Conservation (phyloP, 495 filamentous ascomycete genomes). For the Thozetella sp. region DNA sequence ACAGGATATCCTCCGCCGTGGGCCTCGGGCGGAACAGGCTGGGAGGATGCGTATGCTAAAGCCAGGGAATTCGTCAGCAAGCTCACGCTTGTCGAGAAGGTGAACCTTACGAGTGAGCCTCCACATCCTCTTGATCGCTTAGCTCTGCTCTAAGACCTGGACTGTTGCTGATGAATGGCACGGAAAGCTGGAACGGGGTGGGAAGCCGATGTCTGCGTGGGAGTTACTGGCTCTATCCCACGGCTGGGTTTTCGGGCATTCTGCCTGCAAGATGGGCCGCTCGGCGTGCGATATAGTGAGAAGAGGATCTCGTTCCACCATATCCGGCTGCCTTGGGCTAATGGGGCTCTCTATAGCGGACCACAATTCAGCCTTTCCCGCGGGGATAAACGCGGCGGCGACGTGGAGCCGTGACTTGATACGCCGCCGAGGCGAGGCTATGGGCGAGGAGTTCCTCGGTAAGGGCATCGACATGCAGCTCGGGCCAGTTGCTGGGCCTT, state of each 20-base stretch:
- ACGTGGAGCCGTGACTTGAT: slow-evolving; percentile 71
- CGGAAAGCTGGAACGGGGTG: slow-evolving; percentile 66
- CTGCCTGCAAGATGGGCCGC: slow-evolving; percentile 51
- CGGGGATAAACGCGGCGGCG: slow-evolving; percentile 74
- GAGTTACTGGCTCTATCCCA: slow-evolving; percentile 62
- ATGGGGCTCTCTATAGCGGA: slow-evolving; percentile 38
- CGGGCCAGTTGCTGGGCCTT: slow-evolving; percentile 53
- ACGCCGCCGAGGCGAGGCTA: slow-evolving; percentile 56
- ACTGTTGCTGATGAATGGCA: slow-evolving; percentile 46
- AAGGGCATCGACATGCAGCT: slow-evolving; percentile 62
- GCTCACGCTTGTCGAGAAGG: slow-evolving; percentile 85
- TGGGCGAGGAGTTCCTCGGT: slow-evolving; percentile 60
- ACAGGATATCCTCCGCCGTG: slow-evolving; percentile 77
- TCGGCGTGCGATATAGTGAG: slow-evolving; percentile 45
- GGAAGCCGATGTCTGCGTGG: slow-evolving; percentile 73
- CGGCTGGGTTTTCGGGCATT: slow-evolving; percentile 45
- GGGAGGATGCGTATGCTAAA: slow-evolving; percentile 79
- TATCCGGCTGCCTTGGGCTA: slow-evolving; percentile 6
- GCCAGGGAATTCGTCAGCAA: slow-evolving; percentile 70
- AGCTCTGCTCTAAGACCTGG: not conserved
- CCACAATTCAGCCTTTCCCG: slow-evolving; percentile 69
- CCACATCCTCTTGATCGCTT: slow-evolving; percentile 39
- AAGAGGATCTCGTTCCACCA: not conserved
- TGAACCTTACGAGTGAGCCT: slow-evolving; percentile 67
- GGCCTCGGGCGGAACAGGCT: slow-evolving; percentile 63